phyloP scores from a whole-genome alignment of 83 land plant species.

The Thuja plicata region DNA sequence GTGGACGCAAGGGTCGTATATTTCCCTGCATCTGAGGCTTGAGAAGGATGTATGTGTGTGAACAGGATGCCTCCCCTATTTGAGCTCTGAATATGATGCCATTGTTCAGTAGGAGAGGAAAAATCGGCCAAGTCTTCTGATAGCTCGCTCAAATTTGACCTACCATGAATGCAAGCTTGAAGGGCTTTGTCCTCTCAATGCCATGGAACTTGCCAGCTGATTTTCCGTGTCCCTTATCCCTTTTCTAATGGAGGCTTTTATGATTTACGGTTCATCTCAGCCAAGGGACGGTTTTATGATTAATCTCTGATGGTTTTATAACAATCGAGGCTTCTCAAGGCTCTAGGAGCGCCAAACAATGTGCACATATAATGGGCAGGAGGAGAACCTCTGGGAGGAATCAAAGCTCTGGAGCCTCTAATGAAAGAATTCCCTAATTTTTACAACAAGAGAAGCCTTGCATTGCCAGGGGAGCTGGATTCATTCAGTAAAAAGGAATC shows the following conservation, averaged over 20 bases:
- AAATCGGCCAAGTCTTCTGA: conserved; percentile 58
- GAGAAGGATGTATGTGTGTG: conserved; percentile 78
- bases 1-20: conserved; percentile 55
- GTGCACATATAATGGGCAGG: too few species aligned
- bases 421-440: conserved; percentile 64
- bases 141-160: conserved; percentile 65
- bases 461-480: conserved; percentile 67
- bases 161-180: conserved; percentile 57
- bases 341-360: too few species aligned
- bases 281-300: too few species aligned
- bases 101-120: conserved; percentile 36
- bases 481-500: conserved; percentile 69
- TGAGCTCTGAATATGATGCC: conserved; percentile 51
- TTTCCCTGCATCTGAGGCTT: conserved; percentile 58
- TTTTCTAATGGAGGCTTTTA: background rate
- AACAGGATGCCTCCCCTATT: conserved; percentile 74
- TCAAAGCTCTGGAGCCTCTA: conserved; percentile 62
- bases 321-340: too few species aligned
- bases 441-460: conserved; percentile 75
- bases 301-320: too few species aligned
- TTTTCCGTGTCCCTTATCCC: background rate
- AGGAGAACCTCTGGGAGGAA: conserved; percentile 83
- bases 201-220: conserved; percentile 76
- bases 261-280: too few species aligned
- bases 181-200: conserved; percentile 83